Evolutionary conservation across 805 yeast genomes (phyloP).

Genomic region (Naumovozyma dairenensis): DNA sequence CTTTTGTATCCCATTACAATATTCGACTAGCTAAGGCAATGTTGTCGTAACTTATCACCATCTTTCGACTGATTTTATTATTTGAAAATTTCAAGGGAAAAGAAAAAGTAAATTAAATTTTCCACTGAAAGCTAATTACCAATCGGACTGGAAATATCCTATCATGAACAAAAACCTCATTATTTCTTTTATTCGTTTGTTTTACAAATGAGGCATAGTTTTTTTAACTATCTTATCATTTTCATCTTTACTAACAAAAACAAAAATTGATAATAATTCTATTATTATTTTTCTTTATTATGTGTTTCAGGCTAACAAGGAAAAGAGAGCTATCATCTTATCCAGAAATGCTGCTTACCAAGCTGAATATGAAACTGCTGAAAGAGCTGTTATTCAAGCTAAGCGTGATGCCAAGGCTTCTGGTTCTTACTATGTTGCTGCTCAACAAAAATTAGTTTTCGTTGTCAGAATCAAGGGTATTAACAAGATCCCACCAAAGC

Average conservation of each 20-base stretch:
- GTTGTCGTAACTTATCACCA: constrained; percentile 64
- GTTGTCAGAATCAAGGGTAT: constrained; percentile 99
- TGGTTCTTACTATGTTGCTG: constrained; percentile 91
- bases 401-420: constrained; percentile 90
- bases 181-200: too few species aligned
- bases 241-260: constrained; percentile 8
- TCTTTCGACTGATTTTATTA: constrained; percentile 55
- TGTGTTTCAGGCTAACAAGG: constrained; percentile 43
- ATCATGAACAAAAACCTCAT: too few species aligned
- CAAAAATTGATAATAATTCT: background rate
- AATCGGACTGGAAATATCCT: too few species aligned
- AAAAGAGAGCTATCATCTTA: constrained; percentile 61
- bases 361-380: constrained; percentile 87
- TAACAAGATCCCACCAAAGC: constrained; percentile 97
- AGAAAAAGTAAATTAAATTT: too few species aligned
- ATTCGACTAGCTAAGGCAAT: constrained; percentile 61
- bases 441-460: constrained; percentile 89
- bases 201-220: background rate
- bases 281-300: constrained; percentile 3
- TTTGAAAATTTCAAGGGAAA: background rate
- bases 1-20: constrained; percentile 34
- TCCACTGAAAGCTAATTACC: too few species aligned
- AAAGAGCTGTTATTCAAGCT: constrained; percentile 76
- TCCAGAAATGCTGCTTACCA: constrained; percentile 96
- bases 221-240: background rate